Percentiles rank a stretch among this genome's conserved stretches.
phyloP scores from a whole-genome alignment of 2,329 filamentous ascomycete genomes.

The Metarhizium guizhouense region DNA sequence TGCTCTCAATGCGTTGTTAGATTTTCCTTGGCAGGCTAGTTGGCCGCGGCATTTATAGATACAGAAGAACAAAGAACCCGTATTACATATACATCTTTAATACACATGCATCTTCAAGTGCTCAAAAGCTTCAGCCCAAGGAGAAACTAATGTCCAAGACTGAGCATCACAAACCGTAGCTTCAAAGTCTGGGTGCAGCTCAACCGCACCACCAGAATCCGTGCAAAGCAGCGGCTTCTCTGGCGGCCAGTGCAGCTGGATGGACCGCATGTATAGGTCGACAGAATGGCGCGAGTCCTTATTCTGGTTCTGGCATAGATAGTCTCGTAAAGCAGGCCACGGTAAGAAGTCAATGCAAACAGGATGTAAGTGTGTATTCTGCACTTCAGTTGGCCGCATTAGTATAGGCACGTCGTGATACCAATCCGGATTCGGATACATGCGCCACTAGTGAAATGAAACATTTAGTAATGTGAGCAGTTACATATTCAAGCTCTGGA shows the following conservation, averaged over 20 bases:
- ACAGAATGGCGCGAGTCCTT: conserved; percentile 13
- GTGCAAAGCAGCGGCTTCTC: conserved; percentile 10
- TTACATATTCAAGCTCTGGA: no score
- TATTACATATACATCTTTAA: not conserved
- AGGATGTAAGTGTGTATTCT: conserved; percentile 14
- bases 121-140: conserved; percentile 14
- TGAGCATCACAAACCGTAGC: conserved; percentile 12
- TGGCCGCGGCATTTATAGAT: no score
- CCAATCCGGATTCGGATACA: conserved; percentile 14
- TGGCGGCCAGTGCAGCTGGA: conserved; percentile 13
- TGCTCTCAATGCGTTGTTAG: no score
- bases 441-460: conserved; percentile 11
- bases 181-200: conserved; percentile 15
- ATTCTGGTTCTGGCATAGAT: conserved; percentile 12
- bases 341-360: conserved; percentile 17
- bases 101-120: not conserved
- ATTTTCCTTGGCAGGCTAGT: no score
- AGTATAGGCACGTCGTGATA: conserved; percentile 13
- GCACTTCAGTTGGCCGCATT: conserved; percentile 14
- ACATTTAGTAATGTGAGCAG: not conserved
- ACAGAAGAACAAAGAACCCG: not conserved
- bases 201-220: conserved; percentile 8
- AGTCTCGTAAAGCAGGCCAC: conserved; percentile 16
- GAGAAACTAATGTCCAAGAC: conserved; percentile 14
- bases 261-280: conserved; percentile 14